A percentile compares a stretch with the other conserved stretches of the same genome.
Evolutionary conservation across 2,329 filamentous ascomycete species (phyloP).

Genomic region (Niveomyces coronatus): DNA sequence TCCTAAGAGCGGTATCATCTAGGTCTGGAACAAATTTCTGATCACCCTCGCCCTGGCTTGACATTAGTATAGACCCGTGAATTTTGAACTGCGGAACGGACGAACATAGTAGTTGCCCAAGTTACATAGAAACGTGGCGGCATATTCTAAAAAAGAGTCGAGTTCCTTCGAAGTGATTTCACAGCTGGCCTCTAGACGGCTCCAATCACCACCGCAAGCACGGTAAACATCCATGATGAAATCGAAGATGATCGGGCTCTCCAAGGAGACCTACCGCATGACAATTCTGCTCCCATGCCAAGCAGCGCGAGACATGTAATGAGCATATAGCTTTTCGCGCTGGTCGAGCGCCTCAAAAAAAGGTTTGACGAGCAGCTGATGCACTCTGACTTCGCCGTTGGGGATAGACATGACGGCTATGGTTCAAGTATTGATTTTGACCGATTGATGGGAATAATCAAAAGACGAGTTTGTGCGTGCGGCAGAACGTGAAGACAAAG

Average conservation of each 20-base stretch:
- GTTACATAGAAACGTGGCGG: slow-evolving; percentile 47
- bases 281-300: slow-evolving; percentile 45
- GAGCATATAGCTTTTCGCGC: slow-evolving; percentile 48
- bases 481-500: no score
- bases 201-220: slow-evolving; percentile 40
- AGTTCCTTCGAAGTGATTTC: slow-evolving; percentile 33
- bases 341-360: neutral
- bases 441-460: no score
- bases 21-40: slow-evolving; percentile 47
- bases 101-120: slow-evolving; percentile 47
- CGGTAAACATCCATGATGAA: slow-evolving; percentile 44
- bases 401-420: no score
- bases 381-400: neutral
- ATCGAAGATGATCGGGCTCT: slow-evolving; percentile 46
- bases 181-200: slow-evolving; percentile 26
- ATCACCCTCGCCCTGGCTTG: slow-evolving; percentile 40
- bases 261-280: slow-evolving; percentile 47
- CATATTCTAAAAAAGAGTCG: slow-evolving; percentile 42
- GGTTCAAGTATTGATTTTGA: no score
- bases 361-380: slow-evolving; percentile 1
- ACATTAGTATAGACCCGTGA: no score
- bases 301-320: slow-evolving; percentile 42
- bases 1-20: slow-evolving; percentile 28
- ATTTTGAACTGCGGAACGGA: no score
- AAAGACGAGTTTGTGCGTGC: no score